A percentile compares a stretch with the other conserved stretches of the same genome.
phyloP scores from a whole-genome alignment of 768 basidiomycete species.

The Suillus variegatus region DNA sequence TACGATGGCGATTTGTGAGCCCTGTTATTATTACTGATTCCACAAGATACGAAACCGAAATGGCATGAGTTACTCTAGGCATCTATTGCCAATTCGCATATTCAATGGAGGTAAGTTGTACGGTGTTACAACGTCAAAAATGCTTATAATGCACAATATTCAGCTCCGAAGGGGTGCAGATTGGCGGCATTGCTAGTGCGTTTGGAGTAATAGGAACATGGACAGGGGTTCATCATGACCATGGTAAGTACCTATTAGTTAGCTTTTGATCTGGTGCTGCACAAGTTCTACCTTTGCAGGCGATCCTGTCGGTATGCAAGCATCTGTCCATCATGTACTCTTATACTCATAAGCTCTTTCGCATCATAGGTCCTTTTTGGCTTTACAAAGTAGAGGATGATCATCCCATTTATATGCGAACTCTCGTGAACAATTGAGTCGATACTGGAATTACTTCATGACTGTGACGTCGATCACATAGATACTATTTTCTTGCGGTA shows the following conservation, averaged over 20 bases:
- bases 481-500: background rate
- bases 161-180: conserved; percentile 68
- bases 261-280: background rate
- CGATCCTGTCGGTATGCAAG: conserved; percentile 62
- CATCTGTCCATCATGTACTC: background rate
- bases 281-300: conserved; percentile 31
- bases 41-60: conserved; percentile 6
- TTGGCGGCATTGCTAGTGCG: conserved; percentile 66
- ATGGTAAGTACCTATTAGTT: conserved; percentile 35
- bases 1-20: conserved; percentile 64
- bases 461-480: background rate
- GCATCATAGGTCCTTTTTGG: conserved; percentile 65
- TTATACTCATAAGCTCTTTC: conserved; percentile 4
- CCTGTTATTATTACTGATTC: conserved; percentile 3
- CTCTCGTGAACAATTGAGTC: conserved; percentile 11
- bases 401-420: conserved; percentile 37
- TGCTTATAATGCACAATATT: conserved; percentile 11
- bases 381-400: conserved; percentile 59
- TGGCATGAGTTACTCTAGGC: conserved; percentile 37
- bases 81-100: conserved; percentile 51
- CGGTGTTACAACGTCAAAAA: background rate
- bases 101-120: conserved; percentile 60
- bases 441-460: background rate
- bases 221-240: conserved; percentile 62
- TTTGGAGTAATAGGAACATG: conserved; percentile 69